These are phyloP conservation scores for Backusella psychrophila DNA, from an alignment of 192 early-diverging fungal genomes.

Conservation along the genomic window DNA sequence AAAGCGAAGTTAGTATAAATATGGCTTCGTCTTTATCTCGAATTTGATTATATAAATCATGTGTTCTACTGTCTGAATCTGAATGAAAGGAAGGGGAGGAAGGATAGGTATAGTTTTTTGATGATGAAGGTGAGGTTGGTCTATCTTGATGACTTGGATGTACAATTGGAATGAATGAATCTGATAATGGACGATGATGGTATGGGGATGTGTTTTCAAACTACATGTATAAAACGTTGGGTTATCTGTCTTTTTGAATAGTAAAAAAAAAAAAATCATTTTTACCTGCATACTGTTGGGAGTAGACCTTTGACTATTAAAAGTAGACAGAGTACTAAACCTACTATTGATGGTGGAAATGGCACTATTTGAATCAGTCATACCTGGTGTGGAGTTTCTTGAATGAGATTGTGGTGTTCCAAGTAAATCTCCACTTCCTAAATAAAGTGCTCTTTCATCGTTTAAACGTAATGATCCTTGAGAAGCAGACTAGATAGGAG, in stretches of 20 bases:
- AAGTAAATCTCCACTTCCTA: background rate
- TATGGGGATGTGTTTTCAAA: background rate
- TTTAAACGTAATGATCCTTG: background rate
- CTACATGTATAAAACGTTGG: background rate
- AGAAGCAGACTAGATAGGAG: background rate
- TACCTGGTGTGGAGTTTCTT: background rate
- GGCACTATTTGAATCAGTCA: background rate
- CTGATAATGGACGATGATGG: background rate
- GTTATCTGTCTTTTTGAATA: background rate
- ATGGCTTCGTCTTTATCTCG: background rate
- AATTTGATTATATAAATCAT: background rate
- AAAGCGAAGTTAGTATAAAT: conserved; percentile 3
- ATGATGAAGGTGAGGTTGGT: background rate
- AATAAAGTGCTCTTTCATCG: background rate
- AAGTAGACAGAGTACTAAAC: background rate
- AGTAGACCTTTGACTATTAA: background rate
- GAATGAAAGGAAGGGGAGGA: background rate
- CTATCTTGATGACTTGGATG: background rate
- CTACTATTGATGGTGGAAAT: conserved; percentile 7
- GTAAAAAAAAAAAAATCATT: background rate
- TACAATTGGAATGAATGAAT: conserved; percentile 10
- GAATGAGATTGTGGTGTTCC: background rate
- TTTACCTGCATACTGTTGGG: background rate
- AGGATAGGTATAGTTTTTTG: background rate
- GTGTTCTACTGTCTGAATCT: background rate